Evolutionary conservation across 164 flowering plant genomes (phyloP), one percentile per base, ranked within the genome.

Genomic region (Vitis rotundifolia): DNA sequence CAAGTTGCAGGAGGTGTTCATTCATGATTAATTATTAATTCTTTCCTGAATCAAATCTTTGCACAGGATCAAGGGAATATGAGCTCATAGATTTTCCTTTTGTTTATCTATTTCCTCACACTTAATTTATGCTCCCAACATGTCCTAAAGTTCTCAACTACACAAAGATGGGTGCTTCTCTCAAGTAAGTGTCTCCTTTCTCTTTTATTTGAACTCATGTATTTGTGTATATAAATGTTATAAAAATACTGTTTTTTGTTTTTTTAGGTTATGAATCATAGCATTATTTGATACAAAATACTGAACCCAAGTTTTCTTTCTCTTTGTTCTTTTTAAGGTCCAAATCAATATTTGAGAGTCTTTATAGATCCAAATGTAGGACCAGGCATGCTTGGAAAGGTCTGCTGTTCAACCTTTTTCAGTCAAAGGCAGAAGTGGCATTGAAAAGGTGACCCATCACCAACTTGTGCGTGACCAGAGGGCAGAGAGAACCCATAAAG

Each of bases 311-410:
- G 19, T 48, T 57, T 57, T 68, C 47, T 59, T 13, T 11, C n/a
- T 22, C 37, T 19, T 19, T 37, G 3, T 37, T 37, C 7, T 37
- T 37, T 37, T 37, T 37, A 37, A 37, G 2, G 44, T 37, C 44
- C 6, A 37, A 37, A 9, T 19, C 54, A n/a, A 61, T 60, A 29
- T 67, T 31, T 19, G 3, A 16, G 29, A 74, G n/a, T 13, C 12
- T 22, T 44, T 59, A 66, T 59, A 66, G 61, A 75, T 75, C 71
- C 48, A 55, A n/a, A 49, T 47, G 71, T 70, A 66, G 74, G 74
- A 54, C 59, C 71, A 57, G 12, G 9, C 51, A 3, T 8, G 51
- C 44, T 59, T 59, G 3, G 55, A 11, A 31, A n/a, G 16, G 62
- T 47, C 62, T 28, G 0, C n/a, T 64, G 26, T 44, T 50, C 37